phyloP scores from a whole-genome alignment of 495 filamentous ascomycete species.

The Penicillium turbatum region DNA sequence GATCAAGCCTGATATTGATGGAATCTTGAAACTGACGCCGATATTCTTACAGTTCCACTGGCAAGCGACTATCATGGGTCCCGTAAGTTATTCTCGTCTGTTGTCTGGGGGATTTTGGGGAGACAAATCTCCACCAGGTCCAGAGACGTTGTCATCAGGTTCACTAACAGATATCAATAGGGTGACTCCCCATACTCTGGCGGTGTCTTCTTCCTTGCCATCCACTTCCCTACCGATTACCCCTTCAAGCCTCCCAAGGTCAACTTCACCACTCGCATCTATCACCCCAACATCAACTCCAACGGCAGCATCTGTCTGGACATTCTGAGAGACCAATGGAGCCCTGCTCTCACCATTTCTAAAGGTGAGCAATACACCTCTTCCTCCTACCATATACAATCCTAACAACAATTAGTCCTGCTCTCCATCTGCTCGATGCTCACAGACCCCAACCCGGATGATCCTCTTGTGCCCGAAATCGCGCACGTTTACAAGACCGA shows the following conservation, averaged over 20 bases:
- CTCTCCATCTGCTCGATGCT: slow-evolving; percentile 99
- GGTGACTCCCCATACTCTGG: slow-evolving; percentile 93
- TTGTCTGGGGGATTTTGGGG: slow-evolving; percentile 5
- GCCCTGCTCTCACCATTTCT: slow-evolving; percentile 94
- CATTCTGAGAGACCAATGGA: slow-evolving; percentile 98
- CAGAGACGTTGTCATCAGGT: background rate
- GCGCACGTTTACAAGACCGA: slow-evolving; percentile 99
- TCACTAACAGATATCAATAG: slow-evolving; percentile 40
- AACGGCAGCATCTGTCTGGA: slow-evolving; percentile 99
- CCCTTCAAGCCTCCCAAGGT: slow-evolving; percentile 99
- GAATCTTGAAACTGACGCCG: slow-evolving; percentile 20
- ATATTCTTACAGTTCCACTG: slow-evolving; percentile 79
- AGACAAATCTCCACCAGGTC: background rate
- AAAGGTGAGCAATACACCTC: slow-evolving; percentile 65
- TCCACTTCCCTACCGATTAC: slow-evolving; percentile 99
- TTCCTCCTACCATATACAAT: background rate
- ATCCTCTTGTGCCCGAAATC: slow-evolving; percentile 96
- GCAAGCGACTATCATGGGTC: slow-evolving; percentile 99
- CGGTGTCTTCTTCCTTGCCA: slow-evolving; percentile 96
- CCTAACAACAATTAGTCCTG: slow-evolving; percentile 59
- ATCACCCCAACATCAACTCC: slow-evolving; percentile 99
- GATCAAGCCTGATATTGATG: slow-evolving; percentile 7
- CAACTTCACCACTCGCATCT: slow-evolving; percentile 99
- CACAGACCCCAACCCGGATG: slow-evolving; percentile 98
- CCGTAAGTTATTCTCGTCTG: slow-evolving; percentile 60